phyloP scores from a whole-genome alignment of 208 protist species.

The Acanthamoeba triangularis region DNA sequence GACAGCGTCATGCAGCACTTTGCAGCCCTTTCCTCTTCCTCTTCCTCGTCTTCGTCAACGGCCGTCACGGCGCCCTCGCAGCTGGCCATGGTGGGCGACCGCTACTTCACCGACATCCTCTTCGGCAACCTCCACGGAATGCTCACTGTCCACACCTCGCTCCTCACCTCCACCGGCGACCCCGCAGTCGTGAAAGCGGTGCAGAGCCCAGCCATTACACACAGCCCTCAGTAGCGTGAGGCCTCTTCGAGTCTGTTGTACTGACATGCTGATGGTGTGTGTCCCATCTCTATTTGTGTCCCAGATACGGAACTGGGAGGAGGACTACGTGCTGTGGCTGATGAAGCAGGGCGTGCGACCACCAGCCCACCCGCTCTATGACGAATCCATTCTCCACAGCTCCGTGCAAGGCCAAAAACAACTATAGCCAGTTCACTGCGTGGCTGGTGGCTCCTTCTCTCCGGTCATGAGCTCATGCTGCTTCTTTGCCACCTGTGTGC shows the following conservation, averaged over 20 bases:
- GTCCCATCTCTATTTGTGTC: neutral
- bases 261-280: neutral
- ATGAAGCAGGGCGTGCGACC: constrained; percentile 17
- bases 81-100: constrained; percentile 84
- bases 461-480: constrained; percentile 37
- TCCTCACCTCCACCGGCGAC: constrained; percentile 80
- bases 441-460: constrained; percentile 9
- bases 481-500: constrained; percentile 39
- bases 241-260: too few species aligned
- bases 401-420: too few species aligned
- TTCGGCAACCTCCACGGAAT: constrained; percentile 88
- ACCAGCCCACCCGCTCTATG: constrained; percentile 20
- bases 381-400: neutral
- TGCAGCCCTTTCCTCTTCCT: neutral
- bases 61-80: neutral
- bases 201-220: neutral
- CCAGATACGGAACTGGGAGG: constrained; percentile 44
- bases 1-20: constrained; percentile 80
- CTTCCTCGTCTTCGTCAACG: neutral
- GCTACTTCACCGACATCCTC: constrained; percentile 83
- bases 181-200: constrained; percentile 79
- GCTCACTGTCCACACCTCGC: constrained; percentile 81
- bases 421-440: too few species aligned
- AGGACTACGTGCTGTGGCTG: constrained; percentile 20
- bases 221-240: neutral